Evolutionary conservation across 1,284 basidiomycete genomes (phyloP).

Genomic region (Thecaphora thlaspeos): DNA sequence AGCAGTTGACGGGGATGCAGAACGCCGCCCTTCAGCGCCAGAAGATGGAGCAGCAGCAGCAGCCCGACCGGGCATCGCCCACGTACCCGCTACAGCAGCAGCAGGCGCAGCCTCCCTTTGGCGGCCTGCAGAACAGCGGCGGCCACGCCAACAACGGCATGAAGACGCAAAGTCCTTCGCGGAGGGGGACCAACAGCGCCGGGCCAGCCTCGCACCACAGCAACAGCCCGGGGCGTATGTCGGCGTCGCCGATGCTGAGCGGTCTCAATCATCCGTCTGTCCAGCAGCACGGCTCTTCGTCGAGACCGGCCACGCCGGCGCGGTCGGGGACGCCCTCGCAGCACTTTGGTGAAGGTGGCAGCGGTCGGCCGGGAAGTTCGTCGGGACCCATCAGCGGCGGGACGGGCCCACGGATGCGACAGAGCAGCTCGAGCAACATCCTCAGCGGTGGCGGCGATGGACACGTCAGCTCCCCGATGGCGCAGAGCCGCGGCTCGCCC

Average conservation of each 20-base stretch:
- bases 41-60: constrained; percentile 1
- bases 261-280: background rate
- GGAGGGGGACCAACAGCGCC: background rate
- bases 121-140: background rate
- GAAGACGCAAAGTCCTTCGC: background rate
- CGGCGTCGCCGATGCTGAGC: background rate
- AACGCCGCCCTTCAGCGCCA: constrained; percentile 9
- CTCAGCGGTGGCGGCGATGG: background rate
- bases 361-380: background rate
- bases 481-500: constrained; percentile 1
- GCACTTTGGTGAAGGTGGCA: background rate
- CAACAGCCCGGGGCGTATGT: constrained; percentile 1
- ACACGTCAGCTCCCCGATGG: background rate
- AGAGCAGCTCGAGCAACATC: background rate
- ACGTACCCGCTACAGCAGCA: background rate
- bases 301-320: background rate
- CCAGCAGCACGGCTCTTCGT: background rate
- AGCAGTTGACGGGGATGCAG: constrained; percentile 40
- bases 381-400: background rate
- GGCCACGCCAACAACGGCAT: too few species aligned
- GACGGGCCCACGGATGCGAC: too few species aligned
- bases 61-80: background rate
- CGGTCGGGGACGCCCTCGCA: background rate
- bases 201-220: constrained; percentile 1
- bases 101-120: background rate